Evolutionary conservation across 192 early-diverging fungal genomes (phyloP).

Genomic region (Linnemannia exigua): DNA sequence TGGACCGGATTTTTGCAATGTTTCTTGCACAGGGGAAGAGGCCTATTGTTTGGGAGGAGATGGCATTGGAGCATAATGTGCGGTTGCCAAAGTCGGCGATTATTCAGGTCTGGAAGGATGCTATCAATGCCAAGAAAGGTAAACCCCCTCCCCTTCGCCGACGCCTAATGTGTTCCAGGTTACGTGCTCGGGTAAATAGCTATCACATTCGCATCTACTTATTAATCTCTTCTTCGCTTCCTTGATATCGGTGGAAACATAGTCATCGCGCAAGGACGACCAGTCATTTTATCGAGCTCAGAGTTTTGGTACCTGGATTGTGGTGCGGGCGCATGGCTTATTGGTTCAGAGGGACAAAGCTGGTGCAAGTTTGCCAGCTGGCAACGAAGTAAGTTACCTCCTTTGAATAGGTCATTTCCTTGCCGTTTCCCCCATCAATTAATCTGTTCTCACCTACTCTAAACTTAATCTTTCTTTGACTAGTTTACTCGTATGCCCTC

Average conservation of each 20-base stretch:
- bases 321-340: conserved; percentile 79
- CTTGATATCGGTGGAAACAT: conserved; percentile 53
- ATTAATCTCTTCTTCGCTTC: too few species aligned
- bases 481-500: conserved; percentile 46
- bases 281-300: conserved; percentile 73
- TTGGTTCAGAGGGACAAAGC: conserved; percentile 39
- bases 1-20: conserved; percentile 53
- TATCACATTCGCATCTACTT: background rate
- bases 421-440: background rate
- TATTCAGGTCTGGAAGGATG: conserved; percentile 55
- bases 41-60: conserved; percentile 51
- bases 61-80: conserved; percentile 45
- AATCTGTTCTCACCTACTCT: background rate
- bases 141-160: too few species aligned
- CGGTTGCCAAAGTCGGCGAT: conserved; percentile 30
- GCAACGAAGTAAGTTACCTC: conserved; percentile 38
- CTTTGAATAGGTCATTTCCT: background rate
- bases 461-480: background rate
- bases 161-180: too few species aligned
- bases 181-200: too few species aligned
- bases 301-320: conserved; percentile 87
- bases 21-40: conserved; percentile 34
- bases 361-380: conserved; percentile 50
- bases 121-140: conserved; percentile 43
- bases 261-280: conserved; percentile 74